These are phyloP conservation scores for Acanthochlamys bracteata DNA, from an alignment of 106 monocot genomes.

Conservation along the genomic window DNA sequence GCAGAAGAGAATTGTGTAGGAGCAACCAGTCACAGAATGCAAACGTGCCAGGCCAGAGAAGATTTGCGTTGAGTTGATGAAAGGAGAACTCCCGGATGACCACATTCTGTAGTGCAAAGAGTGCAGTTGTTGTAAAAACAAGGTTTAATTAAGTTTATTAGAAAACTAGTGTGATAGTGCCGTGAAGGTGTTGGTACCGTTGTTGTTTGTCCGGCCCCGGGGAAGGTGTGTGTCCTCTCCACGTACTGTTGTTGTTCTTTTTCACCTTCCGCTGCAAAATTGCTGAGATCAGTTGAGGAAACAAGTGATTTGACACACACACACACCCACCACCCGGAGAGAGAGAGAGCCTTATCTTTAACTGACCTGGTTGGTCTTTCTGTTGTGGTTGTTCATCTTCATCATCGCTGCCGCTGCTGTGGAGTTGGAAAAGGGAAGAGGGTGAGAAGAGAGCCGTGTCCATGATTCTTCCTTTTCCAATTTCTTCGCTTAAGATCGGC, in stretches of 20 bases:
- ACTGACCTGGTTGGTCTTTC: too few relatives aligned
- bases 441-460: conserved; percentile 52
- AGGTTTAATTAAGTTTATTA: background rate
- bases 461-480: too few relatives aligned
- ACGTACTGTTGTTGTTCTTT: conserved; percentile 5
- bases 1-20: conserved; percentile 35
- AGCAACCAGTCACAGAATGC: conserved; percentile 69
- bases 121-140: too few relatives aligned
- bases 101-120: conserved; percentile 43
- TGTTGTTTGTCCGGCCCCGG: conserved; percentile 5
- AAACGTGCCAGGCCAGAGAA: conserved; percentile 99
- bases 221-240: conserved; percentile 29
- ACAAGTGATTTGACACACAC: background rate
- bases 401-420: conserved; percentile 17
- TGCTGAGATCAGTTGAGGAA: background rate
- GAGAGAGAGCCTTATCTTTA: background rate
- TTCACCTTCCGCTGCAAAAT: background rate
- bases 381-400: too few relatives aligned
- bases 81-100: conserved; percentile 73
- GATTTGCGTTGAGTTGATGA: conserved; percentile 83
- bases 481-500: too few relatives aligned
- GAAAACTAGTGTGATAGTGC: background rate
- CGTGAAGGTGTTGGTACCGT: background rate
- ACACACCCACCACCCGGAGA: background rate
- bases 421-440: conserved; percentile 35